Percentiles rank a stretch among this genome's conserved stretches.
phyloP scores from a whole-genome alignment of 495 filamentous ascomycete species.

The Penicillium paradoxum region DNA sequence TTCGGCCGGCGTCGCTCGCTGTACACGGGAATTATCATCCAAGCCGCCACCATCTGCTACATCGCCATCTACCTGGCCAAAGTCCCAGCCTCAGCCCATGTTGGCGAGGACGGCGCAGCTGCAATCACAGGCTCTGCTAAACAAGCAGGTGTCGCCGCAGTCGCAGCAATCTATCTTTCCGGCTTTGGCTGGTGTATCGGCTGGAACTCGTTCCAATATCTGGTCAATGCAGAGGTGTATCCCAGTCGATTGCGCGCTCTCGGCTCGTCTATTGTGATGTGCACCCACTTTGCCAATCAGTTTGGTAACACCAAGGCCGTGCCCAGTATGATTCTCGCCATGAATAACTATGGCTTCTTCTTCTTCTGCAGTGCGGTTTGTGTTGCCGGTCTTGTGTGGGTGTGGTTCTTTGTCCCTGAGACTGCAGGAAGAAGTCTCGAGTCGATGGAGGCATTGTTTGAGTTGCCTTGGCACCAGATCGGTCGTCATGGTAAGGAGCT shows the following conservation, averaged over 20 bases:
- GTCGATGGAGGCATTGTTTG: constrained; percentile 54
- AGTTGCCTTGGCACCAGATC: constrained; percentile 51
- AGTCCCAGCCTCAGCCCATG: background rate
- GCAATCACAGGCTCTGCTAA: constrained; percentile 2
- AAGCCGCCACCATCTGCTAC: background rate
- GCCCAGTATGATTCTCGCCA: constrained; percentile 44
- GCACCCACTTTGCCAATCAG: constrained; percentile 57
- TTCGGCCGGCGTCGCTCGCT: constrained; percentile 4
- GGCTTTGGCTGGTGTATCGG: constrained; percentile 49
- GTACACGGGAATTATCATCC: constrained; percentile 1
- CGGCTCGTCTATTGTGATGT: constrained; percentile 11
- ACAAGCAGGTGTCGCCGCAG: background rate
- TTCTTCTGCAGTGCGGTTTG: constrained; percentile 53
- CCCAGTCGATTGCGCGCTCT: constrained; percentile 32
- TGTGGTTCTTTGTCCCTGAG: constrained; percentile 34
- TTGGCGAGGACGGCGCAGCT: background rate
- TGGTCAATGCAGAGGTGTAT: constrained; percentile 61
- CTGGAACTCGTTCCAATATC: constrained; percentile 61
- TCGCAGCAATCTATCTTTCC: constrained; percentile 3
- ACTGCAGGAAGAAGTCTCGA: constrained; percentile 9
- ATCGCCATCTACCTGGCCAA: constrained; percentile 5
- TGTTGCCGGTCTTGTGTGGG: constrained; percentile 42
- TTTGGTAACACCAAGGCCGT: constrained; percentile 47
- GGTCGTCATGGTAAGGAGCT: constrained; percentile 38
- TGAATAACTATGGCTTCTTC: constrained; percentile 47